Base-by-base conservation (phyloP, 352 stramenopile species). In the Globisporangium cederbergense region DNA sequence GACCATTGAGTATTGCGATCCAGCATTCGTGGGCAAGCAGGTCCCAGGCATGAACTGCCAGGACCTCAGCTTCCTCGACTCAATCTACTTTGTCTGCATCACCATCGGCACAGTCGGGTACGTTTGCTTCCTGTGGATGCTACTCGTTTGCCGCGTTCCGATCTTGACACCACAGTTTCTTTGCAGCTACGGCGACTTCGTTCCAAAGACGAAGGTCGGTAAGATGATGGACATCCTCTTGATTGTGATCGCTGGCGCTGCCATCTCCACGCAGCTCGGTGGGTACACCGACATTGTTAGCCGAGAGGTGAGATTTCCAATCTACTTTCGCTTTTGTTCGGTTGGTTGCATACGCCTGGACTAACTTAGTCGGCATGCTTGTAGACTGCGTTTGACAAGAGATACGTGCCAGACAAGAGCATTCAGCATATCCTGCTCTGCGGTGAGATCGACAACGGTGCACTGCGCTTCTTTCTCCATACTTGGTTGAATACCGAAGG, bases 11-110 rank as follows among this genome's bases (percentile, higher is more conserved):
- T 77, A 86, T 52, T 90, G 81, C 51, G 81, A 88, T 40, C 61
- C 70, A 63, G 62, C 54, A 11, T 71, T 49, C 22, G 20, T 42
- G 42, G 32, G 55, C 55, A 20, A 11, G 2, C 61, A 76, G 42
- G 14, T 76, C 25, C 57, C 56, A 1, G 72, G 70, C 3, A 52
- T 73, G 16, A 81, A 74, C 60, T 92, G 83, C 62, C 83, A 90
- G 55, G 68, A 86, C 11, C 63, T 92, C 57, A 86, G 81, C 25
- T 93, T 93, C 58, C 79, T 91, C 51, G 80, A 93, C 32, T 68
- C 81, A 46, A 79, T 89, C 42, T 95, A 95, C 65, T 91, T 95
- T 63, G 77, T 95, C 22, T 89, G 86, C 57, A 93, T 91, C 60
- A 95, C 86, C 0, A 92, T 95, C 62, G 78, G 74, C 61, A 95